These are phyloP conservation scores for Spergularia bocconei DNA, from an alignment of 148 eudicot genomes.

Conservation along the genomic window DNA sequence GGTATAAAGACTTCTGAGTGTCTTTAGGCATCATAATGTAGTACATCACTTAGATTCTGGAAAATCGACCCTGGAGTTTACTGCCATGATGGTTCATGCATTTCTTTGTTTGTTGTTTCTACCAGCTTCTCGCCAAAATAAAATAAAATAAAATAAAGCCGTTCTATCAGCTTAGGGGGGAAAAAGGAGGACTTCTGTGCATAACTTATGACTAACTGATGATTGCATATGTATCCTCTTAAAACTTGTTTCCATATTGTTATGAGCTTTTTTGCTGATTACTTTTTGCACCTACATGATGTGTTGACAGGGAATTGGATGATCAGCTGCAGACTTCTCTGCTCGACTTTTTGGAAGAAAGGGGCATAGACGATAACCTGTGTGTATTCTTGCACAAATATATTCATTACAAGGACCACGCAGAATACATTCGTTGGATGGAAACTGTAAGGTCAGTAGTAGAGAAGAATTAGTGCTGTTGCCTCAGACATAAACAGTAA, in stretches of 20 bases:
- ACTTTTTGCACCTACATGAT: constrained; percentile 4
- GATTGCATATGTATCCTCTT: neutral
- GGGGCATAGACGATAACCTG: constrained; percentile 77
- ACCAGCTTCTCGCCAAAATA: too few relatives aligned
- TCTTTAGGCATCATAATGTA: neutral
- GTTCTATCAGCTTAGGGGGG: too few relatives aligned
- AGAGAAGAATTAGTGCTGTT: constrained; percentile 34
- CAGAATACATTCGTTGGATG: constrained; percentile 78
- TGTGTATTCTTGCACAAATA: constrained; percentile 66
- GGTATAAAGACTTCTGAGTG: neutral
- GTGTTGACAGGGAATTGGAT: constrained; percentile 74
- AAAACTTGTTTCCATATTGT: neutral
- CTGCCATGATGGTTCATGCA: too few relatives aligned
- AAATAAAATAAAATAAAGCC: too few relatives aligned
- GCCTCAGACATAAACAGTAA: neutral
- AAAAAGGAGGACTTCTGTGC: neutral
- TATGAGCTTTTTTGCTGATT: constrained; percentile 5
- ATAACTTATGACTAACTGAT: neutral
- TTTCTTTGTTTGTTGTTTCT: too few relatives aligned
- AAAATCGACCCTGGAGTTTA: neutral
- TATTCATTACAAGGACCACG: constrained; percentile 57
- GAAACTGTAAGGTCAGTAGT: constrained; percentile 52
- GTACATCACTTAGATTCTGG: neutral
- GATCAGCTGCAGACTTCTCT: constrained; percentile 75
- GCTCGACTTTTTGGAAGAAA: constrained; percentile 66